phyloP scores from a whole-genome alignment of 164 flowering plant genomes.

The Hamamelis virginiana region DNA sequence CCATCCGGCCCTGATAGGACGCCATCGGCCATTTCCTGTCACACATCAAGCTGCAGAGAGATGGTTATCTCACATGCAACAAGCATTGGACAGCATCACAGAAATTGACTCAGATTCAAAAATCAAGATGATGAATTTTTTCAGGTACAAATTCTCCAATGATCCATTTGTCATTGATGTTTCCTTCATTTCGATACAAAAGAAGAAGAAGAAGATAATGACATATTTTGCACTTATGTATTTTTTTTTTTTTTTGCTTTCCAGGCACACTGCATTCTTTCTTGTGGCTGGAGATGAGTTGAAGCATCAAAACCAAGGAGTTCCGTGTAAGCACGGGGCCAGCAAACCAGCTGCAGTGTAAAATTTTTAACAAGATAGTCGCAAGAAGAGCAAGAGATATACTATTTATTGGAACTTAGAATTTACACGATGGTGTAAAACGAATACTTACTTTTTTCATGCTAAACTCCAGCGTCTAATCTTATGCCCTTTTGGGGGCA shows the following conservation, averaged over 20 bases:
- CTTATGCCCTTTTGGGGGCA: no score
- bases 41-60: constrained; percentile 89
- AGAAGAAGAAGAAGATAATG: no score
- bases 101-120: constrained; percentile 82
- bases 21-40: constrained; percentile 89
- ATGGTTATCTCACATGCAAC: constrained; percentile 91
- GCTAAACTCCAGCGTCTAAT: no score
- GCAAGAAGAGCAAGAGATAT: background rate
- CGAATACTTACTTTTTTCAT: background rate
- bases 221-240: no score
- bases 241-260: constrained; percentile 11
- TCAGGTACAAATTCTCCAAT: constrained; percentile 44
- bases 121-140: constrained; percentile 81
- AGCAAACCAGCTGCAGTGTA: constrained; percentile 35
- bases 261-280: constrained; percentile 93
- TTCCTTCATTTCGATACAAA: background rate
- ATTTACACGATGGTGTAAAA: background rate
- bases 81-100: constrained; percentile 53
- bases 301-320: constrained; percentile 54
- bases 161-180: background rate
- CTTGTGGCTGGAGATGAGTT: constrained; percentile 94
- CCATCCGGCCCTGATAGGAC: constrained; percentile 92
- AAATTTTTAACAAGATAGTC: background rate
- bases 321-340: constrained; percentile 51
- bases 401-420: background rate